A percentile compares a stretch with the other conserved stretches of the same genome.
Evolutionary conservation across 176 grass and related monocot genomes (phyloP).

Genomic region (Chrysopogon serrulatus): DNA sequence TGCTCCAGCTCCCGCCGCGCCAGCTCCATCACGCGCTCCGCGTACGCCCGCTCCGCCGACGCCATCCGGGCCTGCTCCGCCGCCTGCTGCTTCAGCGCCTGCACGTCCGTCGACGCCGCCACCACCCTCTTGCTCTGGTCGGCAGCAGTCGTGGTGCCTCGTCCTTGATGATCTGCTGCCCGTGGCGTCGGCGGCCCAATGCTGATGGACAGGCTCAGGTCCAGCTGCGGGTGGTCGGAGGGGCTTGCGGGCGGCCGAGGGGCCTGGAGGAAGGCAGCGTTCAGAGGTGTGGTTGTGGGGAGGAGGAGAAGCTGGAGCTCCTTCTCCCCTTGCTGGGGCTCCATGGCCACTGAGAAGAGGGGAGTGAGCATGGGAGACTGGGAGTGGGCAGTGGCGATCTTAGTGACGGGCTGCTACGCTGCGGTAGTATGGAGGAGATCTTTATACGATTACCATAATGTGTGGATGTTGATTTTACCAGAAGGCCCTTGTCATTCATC

Average conservation of each 20-base stretch:
- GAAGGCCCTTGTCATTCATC: background rate
- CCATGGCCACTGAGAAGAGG: constrained; percentile 47
- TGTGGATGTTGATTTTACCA: background rate
- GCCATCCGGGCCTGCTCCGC: constrained; percentile 68
- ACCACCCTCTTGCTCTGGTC: background rate
- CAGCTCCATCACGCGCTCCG: constrained; percentile 70
- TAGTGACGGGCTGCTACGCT: background rate
- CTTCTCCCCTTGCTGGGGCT: constrained; percentile 29
- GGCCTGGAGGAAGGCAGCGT: background rate
- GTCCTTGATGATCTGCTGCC: background rate
- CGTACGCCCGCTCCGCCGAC: constrained; percentile 64
- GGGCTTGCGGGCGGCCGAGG: background rate
- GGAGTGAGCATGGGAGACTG: constrained; percentile 5
- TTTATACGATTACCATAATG: constrained; percentile 9
- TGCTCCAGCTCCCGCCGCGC: constrained; percentile 68
- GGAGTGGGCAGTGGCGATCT: background rate
- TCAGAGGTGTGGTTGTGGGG: constrained; percentile 21
- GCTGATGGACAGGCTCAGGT: constrained; percentile 75
- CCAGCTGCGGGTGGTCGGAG: constrained; percentile 34
- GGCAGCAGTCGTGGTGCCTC: background rate
- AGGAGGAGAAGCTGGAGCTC: constrained; percentile 54
- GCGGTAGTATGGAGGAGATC: background rate
- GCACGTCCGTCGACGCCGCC: background rate
- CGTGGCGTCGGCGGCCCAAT: constrained; percentile 12
- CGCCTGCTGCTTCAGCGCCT: constrained; percentile 52